These are phyloP conservation scores for Coffea canephora DNA, from an alignment of 257 asterid species.

Conservation along the genomic window DNA sequence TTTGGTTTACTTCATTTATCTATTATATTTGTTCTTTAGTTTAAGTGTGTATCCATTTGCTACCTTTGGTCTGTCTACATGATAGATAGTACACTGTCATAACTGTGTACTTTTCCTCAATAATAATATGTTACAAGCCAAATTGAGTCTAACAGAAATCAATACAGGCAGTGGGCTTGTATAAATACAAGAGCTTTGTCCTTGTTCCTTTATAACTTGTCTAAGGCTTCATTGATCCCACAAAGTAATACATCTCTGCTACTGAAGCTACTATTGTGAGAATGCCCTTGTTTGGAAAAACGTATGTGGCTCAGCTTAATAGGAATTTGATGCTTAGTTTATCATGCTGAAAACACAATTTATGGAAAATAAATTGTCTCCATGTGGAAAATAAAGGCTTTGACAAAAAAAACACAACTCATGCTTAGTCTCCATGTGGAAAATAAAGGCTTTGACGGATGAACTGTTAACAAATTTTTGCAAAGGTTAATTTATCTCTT, in stretches of 20 bases:
- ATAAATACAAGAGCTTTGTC: not conserved
- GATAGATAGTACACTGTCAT: not conserved
- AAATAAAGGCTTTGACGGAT: too few species aligned
- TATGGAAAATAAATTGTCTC: too few species aligned
- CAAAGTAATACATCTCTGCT: not conserved
- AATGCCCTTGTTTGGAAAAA: not conserved
- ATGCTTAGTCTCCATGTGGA: too few species aligned
- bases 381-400: too few species aligned
- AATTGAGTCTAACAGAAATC: not conserved
- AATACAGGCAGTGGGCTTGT: not conserved
- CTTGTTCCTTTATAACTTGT: not conserved
- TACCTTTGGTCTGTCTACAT: not conserved
- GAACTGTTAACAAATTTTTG: not conserved
- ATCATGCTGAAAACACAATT: not conserved
- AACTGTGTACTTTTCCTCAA: not conserved
- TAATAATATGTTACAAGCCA: not conserved
- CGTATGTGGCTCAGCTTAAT: not conserved
- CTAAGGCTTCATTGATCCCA: not conserved
- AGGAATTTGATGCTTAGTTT: not conserved
- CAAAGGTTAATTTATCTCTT: not conserved
- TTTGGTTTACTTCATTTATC: not conserved
- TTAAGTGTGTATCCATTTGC: not conserved
- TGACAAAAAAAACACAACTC: too few species aligned
- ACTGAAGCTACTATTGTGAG: not conserved
- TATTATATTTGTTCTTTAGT: not conserved